Evolutionary conservation across 1,284 basidiomycete genomes (phyloP), one percentile per base, ranked within the genome.

Genomic region (Trametes polyzona): DNA sequence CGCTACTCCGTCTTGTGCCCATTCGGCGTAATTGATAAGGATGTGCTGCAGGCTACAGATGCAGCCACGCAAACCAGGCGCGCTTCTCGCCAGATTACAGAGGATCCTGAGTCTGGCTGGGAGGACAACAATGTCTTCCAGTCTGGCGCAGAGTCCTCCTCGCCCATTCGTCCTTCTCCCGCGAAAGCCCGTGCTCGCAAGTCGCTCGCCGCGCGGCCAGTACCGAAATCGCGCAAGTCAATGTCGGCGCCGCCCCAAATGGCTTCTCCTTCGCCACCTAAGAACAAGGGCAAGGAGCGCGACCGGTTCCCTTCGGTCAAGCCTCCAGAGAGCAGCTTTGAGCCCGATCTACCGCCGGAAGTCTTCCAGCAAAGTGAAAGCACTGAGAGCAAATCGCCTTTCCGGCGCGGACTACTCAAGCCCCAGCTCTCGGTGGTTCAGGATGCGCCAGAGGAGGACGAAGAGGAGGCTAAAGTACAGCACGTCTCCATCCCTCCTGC

Each of bases 101-200:
- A 70, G 14, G 68, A 67, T 16, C 76, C 88, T 27, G 88, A 91
- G 56, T 91, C 90, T 63, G 89, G 88, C 29, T 92, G 90, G 90
- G 90, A 92, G 67, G 90, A 92, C 64, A 90, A 90, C 65, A 92
- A 92, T 60, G 83, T 92, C 36, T 92, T 92, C 70, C 90, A 92
- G 67, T 91, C 88, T 12, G 90, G 90, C 24, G 86, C 86, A 4
- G 90, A 92, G 66, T 88, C 86, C 12, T 89, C 90, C 12, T 91
- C 89, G 17, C 90, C 90, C 14, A 70, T 70, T 8, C 83, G 86
- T 21, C 83, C 86, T 30, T 81, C 86, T 6, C 87, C 85, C 4
- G 69, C 72, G 10, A 79, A 80, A 50, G 67, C 76, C 3, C 84
- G 80, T 50, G 62, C 70, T n/a, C 67, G 78, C 37, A 80, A 84